Percentiles rank a stretch among this genome's conserved stretches.
phyloP scores from a whole-genome alignment of 192 early-diverging fungal species.

The Jimgerdemannia lactiflua region DNA sequence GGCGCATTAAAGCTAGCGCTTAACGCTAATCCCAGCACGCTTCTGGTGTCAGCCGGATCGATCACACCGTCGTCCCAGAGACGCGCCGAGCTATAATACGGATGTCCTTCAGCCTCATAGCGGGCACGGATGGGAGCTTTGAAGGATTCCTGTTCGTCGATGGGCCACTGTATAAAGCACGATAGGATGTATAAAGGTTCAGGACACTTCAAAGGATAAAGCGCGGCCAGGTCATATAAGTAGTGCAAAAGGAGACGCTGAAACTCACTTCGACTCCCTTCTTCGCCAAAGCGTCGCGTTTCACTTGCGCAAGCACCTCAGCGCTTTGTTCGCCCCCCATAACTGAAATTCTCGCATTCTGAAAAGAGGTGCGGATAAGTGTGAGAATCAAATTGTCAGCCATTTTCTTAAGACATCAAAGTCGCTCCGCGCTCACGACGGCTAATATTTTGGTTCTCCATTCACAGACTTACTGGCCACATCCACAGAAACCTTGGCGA shows the following conservation, averaged over 20 bases:
- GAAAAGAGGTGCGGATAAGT: not conserved
- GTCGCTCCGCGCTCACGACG: not conserved
- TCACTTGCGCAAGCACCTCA: slow-evolving; percentile 86
- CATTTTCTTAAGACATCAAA: slow-evolving; percentile 4
- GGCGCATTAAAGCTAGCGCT: slow-evolving; percentile 76
- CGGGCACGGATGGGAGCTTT: slow-evolving; percentile 77
- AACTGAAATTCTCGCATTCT: slow-evolving; percentile 86
- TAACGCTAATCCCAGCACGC: slow-evolving; percentile 82
- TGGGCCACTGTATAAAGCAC: slow-evolving; percentile 47
- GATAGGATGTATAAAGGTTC: slow-evolving; percentile 7
- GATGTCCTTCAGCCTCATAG: slow-evolving; percentile 94
- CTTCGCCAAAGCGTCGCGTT: slow-evolving; percentile 75
- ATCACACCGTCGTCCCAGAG: slow-evolving; percentile 98
- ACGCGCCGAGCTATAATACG: slow-evolving; percentile 87
- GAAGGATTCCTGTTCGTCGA: slow-evolving; percentile 76
- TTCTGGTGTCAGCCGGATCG: slow-evolving; percentile 83
- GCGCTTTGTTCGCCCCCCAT: slow-evolving; percentile 99
- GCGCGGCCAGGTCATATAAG: too few species aligned
- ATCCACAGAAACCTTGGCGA: slow-evolving; percentile 94
- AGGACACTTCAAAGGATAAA: slow-evolving; percentile 3
- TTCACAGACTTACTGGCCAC: slow-evolving; percentile 71
- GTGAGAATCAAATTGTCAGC: not conserved
- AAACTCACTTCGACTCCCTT: slow-evolving; percentile 52
- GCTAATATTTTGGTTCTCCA: not conserved
- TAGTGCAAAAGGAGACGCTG: slow-evolving; percentile 13